A percentile compares a stretch with the other conserved stretches of the same genome.
Evolutionary conservation across 352 stramenopile genomes (phyloP).

Genomic region (Pythium scleroteichum): DNA sequence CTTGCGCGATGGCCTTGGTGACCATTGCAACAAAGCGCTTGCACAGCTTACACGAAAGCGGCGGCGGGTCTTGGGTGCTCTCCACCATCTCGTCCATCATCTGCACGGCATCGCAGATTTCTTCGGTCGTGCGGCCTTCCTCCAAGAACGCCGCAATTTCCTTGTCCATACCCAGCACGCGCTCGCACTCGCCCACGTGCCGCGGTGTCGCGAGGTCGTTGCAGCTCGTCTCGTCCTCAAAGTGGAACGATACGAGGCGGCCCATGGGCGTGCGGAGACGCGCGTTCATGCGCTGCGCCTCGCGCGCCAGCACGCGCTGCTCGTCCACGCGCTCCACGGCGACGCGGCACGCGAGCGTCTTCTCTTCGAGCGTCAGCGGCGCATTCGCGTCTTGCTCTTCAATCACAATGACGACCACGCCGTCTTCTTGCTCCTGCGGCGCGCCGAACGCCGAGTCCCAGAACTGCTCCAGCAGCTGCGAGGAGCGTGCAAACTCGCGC

Average conservation of each 20-base stretch:
- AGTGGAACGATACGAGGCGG: constrained; percentile 41
- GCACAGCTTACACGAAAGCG: constrained; percentile 74
- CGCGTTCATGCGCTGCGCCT: constrained; percentile 33
- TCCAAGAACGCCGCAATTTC: constrained; percentile 42
- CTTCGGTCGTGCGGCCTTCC: constrained; percentile 40
- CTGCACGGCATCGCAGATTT: constrained; percentile 48
- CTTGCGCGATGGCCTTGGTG: constrained; percentile 49
- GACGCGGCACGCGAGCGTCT: constrained; percentile 46
- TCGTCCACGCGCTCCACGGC: constrained; percentile 49
- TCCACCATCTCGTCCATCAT: constrained; percentile 18
- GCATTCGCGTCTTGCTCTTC: background rate
- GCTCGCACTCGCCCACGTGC: constrained; percentile 45
- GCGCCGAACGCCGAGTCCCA: constrained; percentile 27
- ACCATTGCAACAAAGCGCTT: constrained; percentile 80
- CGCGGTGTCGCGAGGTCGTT: constrained; percentile 38
- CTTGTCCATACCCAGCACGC: constrained; percentile 45
- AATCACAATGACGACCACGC: background rate
- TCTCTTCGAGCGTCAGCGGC: constrained; percentile 25
- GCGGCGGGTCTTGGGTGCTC: constrained; percentile 17
- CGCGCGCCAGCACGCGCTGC: constrained; percentile 36
- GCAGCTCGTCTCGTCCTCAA: constrained; percentile 50
- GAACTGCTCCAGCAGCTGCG: constrained; percentile 41
- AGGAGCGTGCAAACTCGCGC: constrained; percentile 43
- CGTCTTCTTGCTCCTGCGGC: background rate
- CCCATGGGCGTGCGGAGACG: constrained; percentile 42